Conservation (phyloP, 495 filamentous ascomycete species). For the Penicillium waksmanii region DNA sequence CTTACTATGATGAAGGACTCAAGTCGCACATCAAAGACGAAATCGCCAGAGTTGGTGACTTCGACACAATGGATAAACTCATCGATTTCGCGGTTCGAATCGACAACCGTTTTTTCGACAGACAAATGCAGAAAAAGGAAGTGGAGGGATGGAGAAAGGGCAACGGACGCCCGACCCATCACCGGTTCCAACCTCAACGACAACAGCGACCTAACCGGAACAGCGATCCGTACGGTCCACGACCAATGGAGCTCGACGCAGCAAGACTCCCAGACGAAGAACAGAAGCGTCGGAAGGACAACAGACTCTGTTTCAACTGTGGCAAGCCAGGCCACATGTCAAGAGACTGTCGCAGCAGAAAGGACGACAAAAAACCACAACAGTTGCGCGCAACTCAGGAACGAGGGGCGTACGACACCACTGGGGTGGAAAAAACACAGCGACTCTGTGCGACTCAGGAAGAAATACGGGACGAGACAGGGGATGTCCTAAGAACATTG, state of each 20-base stretch:
- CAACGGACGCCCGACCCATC: neutral
- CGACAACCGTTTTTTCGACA: neutral
- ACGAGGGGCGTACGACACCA: neutral
- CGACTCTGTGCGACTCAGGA: neutral
- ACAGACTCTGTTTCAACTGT: neutral
- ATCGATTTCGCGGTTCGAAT: neutral
- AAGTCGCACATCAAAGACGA: neutral
- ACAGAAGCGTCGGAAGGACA: neutral
- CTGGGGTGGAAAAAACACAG: neutral
- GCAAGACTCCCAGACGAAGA: neutral
- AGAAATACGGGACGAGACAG: no score
- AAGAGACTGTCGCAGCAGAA: neutral
- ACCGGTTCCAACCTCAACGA: neutral
- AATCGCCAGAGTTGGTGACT: no score
- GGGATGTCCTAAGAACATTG: no score
- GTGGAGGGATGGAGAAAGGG: neutral
- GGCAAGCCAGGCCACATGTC: neutral
- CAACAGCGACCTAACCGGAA: neutral
- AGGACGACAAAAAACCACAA: neutral
- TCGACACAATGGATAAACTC: neutral
- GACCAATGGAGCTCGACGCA: slow-evolving; percentile 4
- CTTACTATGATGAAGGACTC: neutral
- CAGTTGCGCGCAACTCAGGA: neutral
- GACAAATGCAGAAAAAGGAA: neutral
- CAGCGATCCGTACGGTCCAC: neutral